Evolutionary conservation across 441 rosid species (phyloP), one percentile per base, ranked within the genome.

Genomic region (Biscutella laevigata): DNA sequence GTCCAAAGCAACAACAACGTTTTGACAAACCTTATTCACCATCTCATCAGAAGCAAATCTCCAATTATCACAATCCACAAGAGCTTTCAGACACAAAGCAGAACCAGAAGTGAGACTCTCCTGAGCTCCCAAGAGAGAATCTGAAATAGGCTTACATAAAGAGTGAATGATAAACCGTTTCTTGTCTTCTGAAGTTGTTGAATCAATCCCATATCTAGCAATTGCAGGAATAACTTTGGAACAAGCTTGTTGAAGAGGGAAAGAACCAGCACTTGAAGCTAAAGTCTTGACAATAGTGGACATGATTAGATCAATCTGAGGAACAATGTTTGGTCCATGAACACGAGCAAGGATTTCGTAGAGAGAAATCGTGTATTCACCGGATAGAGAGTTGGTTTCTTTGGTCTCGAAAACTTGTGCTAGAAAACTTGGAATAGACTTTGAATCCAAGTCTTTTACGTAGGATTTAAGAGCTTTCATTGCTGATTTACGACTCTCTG

Each of bases 241-340:
- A 72, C 99, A 89, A 0, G 97, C 97, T 54, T 94, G 96, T 56
- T 94, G 99, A 53, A 94, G 95, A 50, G 96, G 88, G 65, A 84
- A 82, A 21, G 95, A 94, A 12, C 92, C 97, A 6, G 96, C 95
- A 69, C 95, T 94, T 5, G 91, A 84, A 61, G 95, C 83, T 34
- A 94, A 69, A 6, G 97, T 94, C 69, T 84, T 94, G 69, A 87
- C 75, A 20, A 94, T 70, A 12, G 94, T 84, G 4, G 72, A 53
- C 98, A 94, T 82, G 74, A 94, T 85, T 67, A 79, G 79, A 56
- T 83, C 88, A 24, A 87, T 87, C 66, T 87, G 96, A 36, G 98
- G 85, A 53, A 87, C 96, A 54, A 89, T 87, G 70, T 87, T 94
- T 36, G 75, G 75, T 35, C 99, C 99, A 53, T 94, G 97, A 43